phyloP scores from a whole-genome alignment of 257 asterid genomes.

The Jacaranda copaia region DNA sequence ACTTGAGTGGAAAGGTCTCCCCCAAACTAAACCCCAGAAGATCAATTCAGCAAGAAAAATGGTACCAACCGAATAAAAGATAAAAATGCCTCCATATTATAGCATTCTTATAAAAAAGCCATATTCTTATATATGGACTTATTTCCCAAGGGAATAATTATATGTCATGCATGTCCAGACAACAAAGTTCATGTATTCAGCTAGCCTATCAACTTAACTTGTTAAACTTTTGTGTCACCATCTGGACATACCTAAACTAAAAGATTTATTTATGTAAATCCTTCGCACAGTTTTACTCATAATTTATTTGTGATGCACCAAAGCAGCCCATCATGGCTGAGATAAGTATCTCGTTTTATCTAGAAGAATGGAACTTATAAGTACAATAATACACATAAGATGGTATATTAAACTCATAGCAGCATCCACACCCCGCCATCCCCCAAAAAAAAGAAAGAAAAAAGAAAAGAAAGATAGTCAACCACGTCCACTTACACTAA shows the following conservation, averaged over 20 bases:
- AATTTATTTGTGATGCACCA: constrained; percentile 15
- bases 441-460: background rate
- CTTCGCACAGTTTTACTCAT: constrained; percentile 9
- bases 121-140: constrained; percentile 2
- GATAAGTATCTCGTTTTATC: background rate
- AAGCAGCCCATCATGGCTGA: constrained; percentile 5
- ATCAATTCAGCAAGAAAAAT: background rate
- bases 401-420: background rate
- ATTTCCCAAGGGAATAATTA: background rate
- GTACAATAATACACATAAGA: background rate
- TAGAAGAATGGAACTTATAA: background rate
- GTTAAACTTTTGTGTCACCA: constrained; percentile 16
- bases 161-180: too few relatives aligned
- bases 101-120: constrained; percentile 16
- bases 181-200: constrained; percentile 16
- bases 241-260: constrained; percentile 21
- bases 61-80: background rate
- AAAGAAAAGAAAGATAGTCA: background rate
- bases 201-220: background rate
- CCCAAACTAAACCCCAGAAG: background rate
- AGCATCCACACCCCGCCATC: background rate
- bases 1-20: constrained; percentile 4
- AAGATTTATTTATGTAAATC: background rate
- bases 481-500: constrained; percentile 55
- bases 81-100: background rate